Base-by-base conservation (phyloP, 768 basidiomycete genomes). In the Suillus bovinus region DNA sequence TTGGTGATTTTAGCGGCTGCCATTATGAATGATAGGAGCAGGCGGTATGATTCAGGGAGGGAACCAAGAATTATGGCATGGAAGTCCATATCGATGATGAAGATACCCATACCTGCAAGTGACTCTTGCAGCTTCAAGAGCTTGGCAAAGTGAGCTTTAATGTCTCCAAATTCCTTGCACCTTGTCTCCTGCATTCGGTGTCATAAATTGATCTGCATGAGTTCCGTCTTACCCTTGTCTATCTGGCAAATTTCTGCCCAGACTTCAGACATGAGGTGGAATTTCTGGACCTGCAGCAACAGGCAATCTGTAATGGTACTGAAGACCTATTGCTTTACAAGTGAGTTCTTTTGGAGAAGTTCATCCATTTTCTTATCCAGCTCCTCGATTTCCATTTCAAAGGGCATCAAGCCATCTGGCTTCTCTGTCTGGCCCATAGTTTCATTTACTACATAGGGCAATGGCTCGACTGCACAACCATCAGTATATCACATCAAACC, bases 121-220 rank as follows among this genome's bases (percentile, higher is more conserved):
- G 29, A 17, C 5, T 53, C 52, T 1, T 24, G 1, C 0, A 53
- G 9, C 0, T 17, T 3, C 0, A 29, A 24, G 0, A 74, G 16
- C 46, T 61, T 59, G 4, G 29, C 44, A 16, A 75, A 63, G 60
- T 73, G 74, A 38, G 65, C 58, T 31, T 64, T 50, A 2, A 71
- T 61, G 47, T 76, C 67, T n/a, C 59, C 66, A 1, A 63, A 60
- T 39, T 74, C 74, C 1, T 44, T 57, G 64, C 74, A 76, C 1
- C 53, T 49, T 57, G 46, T 36, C 13, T 70, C 62, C 33, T 71
- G 67, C 5, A 76, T 57, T 3, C 69, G 47, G 1, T n/a, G n/a
- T n/a, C n/a, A n/a, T n/a, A 74, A 61, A 60, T 72, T 68, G 13
- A 71, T 66, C 24, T 65, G 59, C 44, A 73, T 64, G 61, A 69